Percentiles rank a stretch among this genome's conserved stretches.
These are phyloP conservation scores for Pseudopyricularia javanii DNA, from an alignment of 2,329 filamentous ascomycete genomes.

Conservation along the genomic window DNA sequence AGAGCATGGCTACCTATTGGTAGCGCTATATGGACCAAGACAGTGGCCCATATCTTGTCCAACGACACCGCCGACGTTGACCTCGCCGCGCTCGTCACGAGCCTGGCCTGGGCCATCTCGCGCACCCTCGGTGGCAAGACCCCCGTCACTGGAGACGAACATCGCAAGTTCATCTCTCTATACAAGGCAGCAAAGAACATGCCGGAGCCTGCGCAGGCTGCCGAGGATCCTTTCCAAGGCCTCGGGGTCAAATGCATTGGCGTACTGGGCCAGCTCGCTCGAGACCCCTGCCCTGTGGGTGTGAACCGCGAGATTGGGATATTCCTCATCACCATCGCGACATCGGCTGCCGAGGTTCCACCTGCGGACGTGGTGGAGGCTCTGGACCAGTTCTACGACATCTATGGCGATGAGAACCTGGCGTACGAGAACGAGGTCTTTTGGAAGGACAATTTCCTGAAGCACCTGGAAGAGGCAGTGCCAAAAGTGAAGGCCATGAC, in stretches of 20 bases:
- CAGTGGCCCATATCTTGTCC: slow-evolving; percentile 43
- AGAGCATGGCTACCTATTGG: slow-evolving; percentile 41
- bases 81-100: slow-evolving; percentile 50
- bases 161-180: slow-evolving; percentile 51
- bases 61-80: slow-evolving; percentile 49
- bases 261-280: slow-evolving; percentile 50
- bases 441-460: slow-evolving; percentile 47
- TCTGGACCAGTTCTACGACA: slow-evolving; percentile 54
- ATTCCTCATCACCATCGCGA: slow-evolving; percentile 46
- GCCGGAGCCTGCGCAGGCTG: slow-evolving; percentile 13
- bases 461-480: slow-evolving; percentile 40
- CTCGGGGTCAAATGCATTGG: slow-evolving; percentile 56
- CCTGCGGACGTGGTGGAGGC: slow-evolving; percentile 48
- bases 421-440: slow-evolving; percentile 51
- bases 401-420: slow-evolving; percentile 50
- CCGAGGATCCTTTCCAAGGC: slow-evolving; percentile 45
- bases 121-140: slow-evolving; percentile 38
- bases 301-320: slow-evolving; percentile 51
- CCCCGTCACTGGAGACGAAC: slow-evolving; percentile 38
- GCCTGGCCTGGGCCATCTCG: slow-evolving; percentile 53
- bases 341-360: slow-evolving; percentile 29
- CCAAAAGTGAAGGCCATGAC: slow-evolving; percentile 43
- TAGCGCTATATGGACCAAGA: slow-evolving; percentile 42
- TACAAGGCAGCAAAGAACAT: slow-evolving; percentile 44
- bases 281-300: slow-evolving; percentile 36